Evolutionary conservation across 352 stramenopile species (phyloP), one percentile per base, ranked within the genome.

Genomic region (Phytophthora ramorum): DNA sequence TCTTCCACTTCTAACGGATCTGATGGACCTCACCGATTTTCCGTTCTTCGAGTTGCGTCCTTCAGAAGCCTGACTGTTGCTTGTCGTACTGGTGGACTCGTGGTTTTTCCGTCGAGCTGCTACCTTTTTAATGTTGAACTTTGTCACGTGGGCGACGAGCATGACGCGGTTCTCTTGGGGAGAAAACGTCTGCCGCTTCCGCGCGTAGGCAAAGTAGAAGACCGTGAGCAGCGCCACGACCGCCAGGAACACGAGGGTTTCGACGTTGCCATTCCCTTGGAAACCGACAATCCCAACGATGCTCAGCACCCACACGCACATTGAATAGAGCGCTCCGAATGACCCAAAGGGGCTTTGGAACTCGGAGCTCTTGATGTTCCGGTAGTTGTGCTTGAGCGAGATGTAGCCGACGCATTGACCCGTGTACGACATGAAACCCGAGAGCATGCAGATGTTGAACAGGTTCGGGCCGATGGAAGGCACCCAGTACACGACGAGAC

Each of bases 401-500:
- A 85, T 79, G 57, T 79, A 85, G 17, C 76, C 76, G 53, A 78
- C 20, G 35, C 71, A 83, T 24, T 83, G 76, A 0, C 66, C 71
- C 12, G 66, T 69, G 76, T 85, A 83, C 19, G 76, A 76, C 46
- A 71, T 68, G 58, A 85, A 85, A 8, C 13, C 71, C 3, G 63
- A 43, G 6, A 79, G 24, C 19, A 83, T 71, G 58, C 67, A 79
- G 22, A 79, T 73, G 24, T 70, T 70, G 55, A 79, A 81, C 12
- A 79, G 20, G 26, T 80, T 62, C 4, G 37, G n/a, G 0, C 57
- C 44, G 46, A 83, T 44, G 0, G 41, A 63, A 4, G 74, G 68
- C 1, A 45, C 8, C 35, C 75, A 67, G 43, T 79, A 75, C 19
- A 75, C 69, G 4, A 75, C 48, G 28, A 83, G 35, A 26, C 70